A percentile compares a stretch with the other conserved stretches of the same genome.
These are phyloP conservation scores for Santalum album DNA, from an alignment of 164 flowering plant genomes.

Conservation along the genomic window DNA sequence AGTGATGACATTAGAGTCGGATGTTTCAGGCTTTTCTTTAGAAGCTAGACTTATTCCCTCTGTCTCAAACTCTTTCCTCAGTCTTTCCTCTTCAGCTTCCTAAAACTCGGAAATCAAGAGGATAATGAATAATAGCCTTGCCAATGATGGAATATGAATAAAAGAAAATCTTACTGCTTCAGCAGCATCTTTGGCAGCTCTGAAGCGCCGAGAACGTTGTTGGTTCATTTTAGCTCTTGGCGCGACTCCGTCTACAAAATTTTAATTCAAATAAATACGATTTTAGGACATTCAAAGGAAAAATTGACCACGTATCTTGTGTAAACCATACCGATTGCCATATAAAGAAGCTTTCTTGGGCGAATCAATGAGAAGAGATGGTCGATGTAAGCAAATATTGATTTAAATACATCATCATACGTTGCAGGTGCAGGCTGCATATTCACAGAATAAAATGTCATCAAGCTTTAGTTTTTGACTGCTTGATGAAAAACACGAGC, in stretches of 20 bases:
- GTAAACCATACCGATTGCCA: slow-evolving; percentile 82
- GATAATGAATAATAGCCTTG: not conserved
- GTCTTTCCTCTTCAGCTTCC: slow-evolving; percentile 88
- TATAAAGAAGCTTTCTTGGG: slow-evolving; percentile 85
- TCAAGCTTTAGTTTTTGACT: not conserved
- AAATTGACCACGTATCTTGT: not conserved
- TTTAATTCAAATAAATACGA: not conserved
- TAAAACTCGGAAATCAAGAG: slow-evolving; percentile 18
- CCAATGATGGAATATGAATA: not conserved
- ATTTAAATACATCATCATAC: slow-evolving; percentile 74
- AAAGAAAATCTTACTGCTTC: slow-evolving; percentile 60
- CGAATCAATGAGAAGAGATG: slow-evolving; percentile 81
- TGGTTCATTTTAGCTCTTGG: slow-evolving; percentile 99
- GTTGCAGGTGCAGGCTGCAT: slow-evolving; percentile 89
- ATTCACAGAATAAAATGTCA: slow-evolving; percentile 2
- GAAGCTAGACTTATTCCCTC: slow-evolving; percentile 35
- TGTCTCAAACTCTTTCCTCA: slow-evolving; percentile 64
- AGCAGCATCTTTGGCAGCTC: slow-evolving; percentile 98
- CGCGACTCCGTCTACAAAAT: slow-evolving; percentile 85
- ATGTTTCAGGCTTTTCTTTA: slow-evolving; percentile 73
- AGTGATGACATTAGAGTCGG: slow-evolving; percentile 92
- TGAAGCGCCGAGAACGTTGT: slow-evolving; percentile 89
- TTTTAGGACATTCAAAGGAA: not conserved
- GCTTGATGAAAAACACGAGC: not conserved
- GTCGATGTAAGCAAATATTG: slow-evolving; percentile 89